Conservation (phyloP, 202 grass and related monocot species). For the Cymbopogon flexuosus region DNA sequence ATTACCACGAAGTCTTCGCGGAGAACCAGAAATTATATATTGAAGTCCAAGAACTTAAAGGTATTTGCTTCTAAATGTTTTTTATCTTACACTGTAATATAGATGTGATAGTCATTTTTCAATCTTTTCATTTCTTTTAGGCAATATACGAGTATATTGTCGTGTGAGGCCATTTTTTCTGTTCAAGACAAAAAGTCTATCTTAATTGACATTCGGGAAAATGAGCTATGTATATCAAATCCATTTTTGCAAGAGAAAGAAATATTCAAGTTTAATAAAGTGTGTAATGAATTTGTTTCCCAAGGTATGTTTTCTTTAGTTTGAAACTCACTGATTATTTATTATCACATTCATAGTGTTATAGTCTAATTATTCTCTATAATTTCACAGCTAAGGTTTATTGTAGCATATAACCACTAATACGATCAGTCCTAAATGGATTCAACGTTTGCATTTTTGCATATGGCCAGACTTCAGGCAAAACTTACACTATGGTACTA, state of each 20-base stretch:
- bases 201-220: constrained; percentile 83
- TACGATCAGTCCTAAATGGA: constrained; percentile 89
- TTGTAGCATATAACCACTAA: constrained; percentile 76
- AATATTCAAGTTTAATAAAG: constrained; percentile 99
- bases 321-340: neutral
- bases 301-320: constrained; percentile 54
- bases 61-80: constrained; percentile 26
- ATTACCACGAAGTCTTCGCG: constrained; percentile 81
- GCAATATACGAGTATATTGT: constrained; percentile 99
- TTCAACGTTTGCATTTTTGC: constrained; percentile 98
- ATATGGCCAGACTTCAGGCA: constrained; percentile 97
- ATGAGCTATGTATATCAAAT: constrained; percentile 85
- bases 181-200: constrained; percentile 76
- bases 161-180: constrained; percentile 86
- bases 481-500: constrained; percentile 95
- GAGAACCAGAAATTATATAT: constrained; percentile 94
- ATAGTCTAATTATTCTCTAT: constrained; percentile 13
- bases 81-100: neutral
- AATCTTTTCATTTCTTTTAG: constrained; percentile 32
- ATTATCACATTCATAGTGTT: neutral
- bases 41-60: constrained; percentile 95
- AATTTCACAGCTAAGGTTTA: constrained; percentile 72
- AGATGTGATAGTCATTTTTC: neutral
- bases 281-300: constrained; percentile 55
- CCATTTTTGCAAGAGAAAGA: constrained; percentile 90